A percentile compares a stretch with the other conserved stretches of the same genome.
Conservation (phyloP, 1,284 basidiomycete species). For the Rhodofomes roseus region DNA sequence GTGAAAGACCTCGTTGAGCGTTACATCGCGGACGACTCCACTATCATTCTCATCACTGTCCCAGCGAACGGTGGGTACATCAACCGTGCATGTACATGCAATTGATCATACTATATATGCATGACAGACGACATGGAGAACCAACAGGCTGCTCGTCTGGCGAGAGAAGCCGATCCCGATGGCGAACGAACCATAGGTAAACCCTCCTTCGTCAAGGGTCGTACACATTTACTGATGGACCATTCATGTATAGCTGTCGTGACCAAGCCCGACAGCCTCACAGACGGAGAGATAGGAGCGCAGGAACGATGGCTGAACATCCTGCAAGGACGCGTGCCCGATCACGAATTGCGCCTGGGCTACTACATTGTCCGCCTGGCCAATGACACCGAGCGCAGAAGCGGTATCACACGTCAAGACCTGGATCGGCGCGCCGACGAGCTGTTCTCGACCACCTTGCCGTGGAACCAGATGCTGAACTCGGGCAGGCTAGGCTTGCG, state of each 20-base stretch:
- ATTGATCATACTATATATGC: neutral
- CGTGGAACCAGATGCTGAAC: conserved; percentile 45
- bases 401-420: conserved; percentile 30
- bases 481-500: conserved; percentile 49
- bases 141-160: conserved; percentile 48
- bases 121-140: conserved; percentile 57
- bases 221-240: neutral
- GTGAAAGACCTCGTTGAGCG: conserved; percentile 39
- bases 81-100: neutral
- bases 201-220: neutral
- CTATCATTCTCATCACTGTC: conserved; percentile 54
- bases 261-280: conserved; percentile 57
- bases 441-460: conserved; percentile 38
- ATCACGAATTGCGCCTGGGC: conserved; percentile 44
- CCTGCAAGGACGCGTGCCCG: conserved; percentile 34
- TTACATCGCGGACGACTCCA: conserved; percentile 39
- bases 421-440: conserved; percentile 38
- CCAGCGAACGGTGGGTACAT: conserved; percentile 47
- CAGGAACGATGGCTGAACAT: conserved; percentile 43
- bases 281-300: conserved; percentile 35
- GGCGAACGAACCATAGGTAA: conserved; percentile 57
- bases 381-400: conserved; percentile 46
- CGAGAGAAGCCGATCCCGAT: conserved; percentile 42
- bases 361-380: conserved; percentile 63
- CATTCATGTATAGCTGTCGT: conserved; percentile 44